Evolutionary conservation across 352 stramenopile species (phyloP).

Genomic region (Pythium apleroticum): DNA sequence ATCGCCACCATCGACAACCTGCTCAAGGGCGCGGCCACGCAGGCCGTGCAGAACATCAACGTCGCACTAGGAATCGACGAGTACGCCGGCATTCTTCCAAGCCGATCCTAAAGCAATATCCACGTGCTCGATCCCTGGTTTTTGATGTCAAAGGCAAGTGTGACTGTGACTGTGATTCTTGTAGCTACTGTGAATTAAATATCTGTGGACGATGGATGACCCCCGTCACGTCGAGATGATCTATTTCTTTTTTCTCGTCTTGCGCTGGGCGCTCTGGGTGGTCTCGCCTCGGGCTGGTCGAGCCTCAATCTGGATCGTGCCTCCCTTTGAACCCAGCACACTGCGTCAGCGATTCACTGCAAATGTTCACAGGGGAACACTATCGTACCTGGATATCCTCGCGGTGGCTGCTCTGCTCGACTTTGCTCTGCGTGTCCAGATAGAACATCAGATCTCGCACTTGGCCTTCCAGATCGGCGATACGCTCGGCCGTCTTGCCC

Average conservation of each 20-base stretch:
- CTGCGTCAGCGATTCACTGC: not conserved
- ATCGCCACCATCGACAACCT: slow-evolving; percentile 93
- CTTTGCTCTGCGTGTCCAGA: slow-evolving; percentile 85
- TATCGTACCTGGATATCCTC: slow-evolving; percentile 74
- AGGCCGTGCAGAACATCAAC: slow-evolving; percentile 96
- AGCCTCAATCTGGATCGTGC: slow-evolving; percentile 72
- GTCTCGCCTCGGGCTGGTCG: slow-evolving; percentile 11
- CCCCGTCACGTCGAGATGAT: not conserved
- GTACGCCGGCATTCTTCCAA: slow-evolving; percentile 57
- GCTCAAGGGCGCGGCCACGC: slow-evolving; percentile 91
- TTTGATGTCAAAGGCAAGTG: not conserved
- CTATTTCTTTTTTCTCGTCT: slow-evolving; percentile 24
- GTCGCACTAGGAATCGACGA: slow-evolving; percentile 90
- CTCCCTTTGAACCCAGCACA: slow-evolving; percentile 33
- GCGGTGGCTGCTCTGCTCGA: slow-evolving; percentile 74
- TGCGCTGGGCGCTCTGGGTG: slow-evolving; percentile 11
- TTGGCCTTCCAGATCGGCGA: slow-evolving; percentile 82
- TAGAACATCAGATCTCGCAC: slow-evolving; percentile 90
- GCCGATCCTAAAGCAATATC: slow-evolving; percentile 16
- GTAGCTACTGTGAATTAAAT: slow-evolving; percentile 5
- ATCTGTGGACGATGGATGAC: slow-evolving; percentile 3
- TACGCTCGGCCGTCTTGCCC: slow-evolving; percentile 52
- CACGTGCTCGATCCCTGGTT: not conserved
- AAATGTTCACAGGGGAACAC: too few species aligned
- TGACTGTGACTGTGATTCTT: not conserved